Evolutionary conservation across 2,329 filamentous ascomycete genomes (phyloP), one percentile per base, ranked within the genome.

Genomic region (Neofusicoccum parvum): DNA sequence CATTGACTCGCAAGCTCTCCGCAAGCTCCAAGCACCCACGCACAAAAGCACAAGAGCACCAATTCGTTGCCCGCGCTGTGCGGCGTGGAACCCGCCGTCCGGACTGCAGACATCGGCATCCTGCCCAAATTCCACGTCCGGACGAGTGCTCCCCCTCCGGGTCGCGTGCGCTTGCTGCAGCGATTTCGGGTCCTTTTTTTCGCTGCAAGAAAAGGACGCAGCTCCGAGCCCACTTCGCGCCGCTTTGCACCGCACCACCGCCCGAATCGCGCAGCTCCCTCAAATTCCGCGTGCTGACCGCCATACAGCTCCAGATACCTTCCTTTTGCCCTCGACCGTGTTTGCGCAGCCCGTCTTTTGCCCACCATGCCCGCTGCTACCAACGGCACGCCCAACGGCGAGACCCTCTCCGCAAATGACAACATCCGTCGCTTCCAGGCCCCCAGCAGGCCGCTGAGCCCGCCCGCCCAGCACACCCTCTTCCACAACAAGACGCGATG

Each of bases 401-500:
- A 73, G 53, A 72, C 70, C 71, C 77, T 84, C 73, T 92, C 91
- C 79, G 94, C 92, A 81, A 97, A 99, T 86, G 95, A 99, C 86
- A 98, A 98, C 85, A 98, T 99, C 83, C 90, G 91, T 81, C 93
- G 95, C 74, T 99, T 99, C 82, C 88, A 90, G 74, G 92, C 94
- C 75, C 92, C 95, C 73, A 97, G 92, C 85, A 89, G 95, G 77
- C 92, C 93, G 70, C 82, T 96, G 83, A 97, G 91, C 86, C 95
- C 95, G 73, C 89, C 90, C 69, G 90, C 92, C 72, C 86, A 88
- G 76, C 92, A 97, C 82, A 91, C 92, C 69, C 92, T 99, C 78
- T 99, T 98, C 90, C 95, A 95, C 87, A 89, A 94, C 83, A 99
- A 98, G 92, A 98, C 95, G 80, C 88, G 95, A 94, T 98, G 95